These are phyloP conservation scores for Ogataea ramenticola DNA, from an alignment of 805 yeast species.

Conservation along the genomic window DNA sequence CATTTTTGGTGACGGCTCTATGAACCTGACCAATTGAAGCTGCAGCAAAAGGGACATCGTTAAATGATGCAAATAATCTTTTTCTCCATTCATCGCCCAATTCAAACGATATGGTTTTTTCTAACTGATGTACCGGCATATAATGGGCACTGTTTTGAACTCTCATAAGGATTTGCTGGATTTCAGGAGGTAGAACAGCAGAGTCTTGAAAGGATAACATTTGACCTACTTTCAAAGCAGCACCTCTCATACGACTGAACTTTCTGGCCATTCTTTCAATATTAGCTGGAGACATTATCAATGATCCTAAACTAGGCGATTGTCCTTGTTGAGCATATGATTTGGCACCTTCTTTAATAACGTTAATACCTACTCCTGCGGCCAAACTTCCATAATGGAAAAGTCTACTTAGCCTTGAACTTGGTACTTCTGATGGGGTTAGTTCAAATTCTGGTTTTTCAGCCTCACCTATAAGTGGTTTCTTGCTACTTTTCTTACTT, in stretches of 20 bases:
- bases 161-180: conserved; percentile 69
- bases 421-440: conserved; percentile 71
- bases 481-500: background rate
- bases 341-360: conserved; percentile 68
- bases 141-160: conserved; percentile 94
- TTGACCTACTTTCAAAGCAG: conserved; percentile 96
- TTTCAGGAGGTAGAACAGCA: conserved; percentile 73
- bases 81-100: conserved; percentile 77
- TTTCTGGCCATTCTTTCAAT: conserved; percentile 84
- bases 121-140: conserved; percentile 91
- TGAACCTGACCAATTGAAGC: conserved; percentile 98
- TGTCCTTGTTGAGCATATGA: conserved; percentile 47
- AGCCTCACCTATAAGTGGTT: conserved; percentile 22
- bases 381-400: conserved; percentile 92
- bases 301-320: conserved; percentile 41
- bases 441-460: conserved; percentile 36
- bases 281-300: conserved; percentile 73
- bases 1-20: conserved; percentile 56
- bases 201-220: conserved; percentile 92
- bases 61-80: conserved; percentile 60
- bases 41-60: conserved; percentile 90
- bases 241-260: conserved; percentile 95
- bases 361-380: conserved; percentile 83
- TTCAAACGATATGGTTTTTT: conserved; percentile 62
- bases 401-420: conserved; percentile 78